Base-by-base conservation (phyloP, 805 yeast genomes). In the Isabelozyma heimii region DNA sequence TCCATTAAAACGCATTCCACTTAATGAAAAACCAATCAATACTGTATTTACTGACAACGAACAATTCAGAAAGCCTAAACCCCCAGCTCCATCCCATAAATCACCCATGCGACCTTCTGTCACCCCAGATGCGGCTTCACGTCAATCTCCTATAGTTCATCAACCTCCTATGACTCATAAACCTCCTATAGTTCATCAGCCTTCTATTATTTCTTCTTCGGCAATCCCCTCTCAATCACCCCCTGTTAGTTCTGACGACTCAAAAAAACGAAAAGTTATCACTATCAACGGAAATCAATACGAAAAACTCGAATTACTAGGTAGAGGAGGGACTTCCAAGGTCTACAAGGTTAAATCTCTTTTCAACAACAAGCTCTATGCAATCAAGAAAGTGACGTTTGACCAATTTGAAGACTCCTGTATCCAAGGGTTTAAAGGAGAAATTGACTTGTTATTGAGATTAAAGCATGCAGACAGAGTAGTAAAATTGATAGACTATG, bases 321-420 rank as follows among this genome's bases (percentile, higher is more conserved):
- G 97, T 5, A 80, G 87, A 63, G 98, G 97, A 24, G 98, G 97
- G 0, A 80, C 97, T 0, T 91, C 97, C 0, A 89, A 87, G 61
- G 98, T 91, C 16, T 91, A 85, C 71, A 87, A 85, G 62, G 94
- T 86, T 1, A 85, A 80, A 55, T 72, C 80, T 0, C 53, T 59
- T n/a, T 54, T 56, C 4, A 77, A 76, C 43, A 82, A 82, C 51
- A 81, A 79, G 55, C 67, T 80, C 0, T 89, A 79, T 63, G 98
- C 98, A 0, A 72, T 92, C 37, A 91, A 91, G 60, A 81, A 85
- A 54, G 97, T 91, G 1, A 73, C 82, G 1, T 84, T 89, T 63
- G 94, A 87, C 60, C 90, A 87, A 58, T 85, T 85, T 67, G 97
- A 89, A 58, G 87, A 84, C 13, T 57, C 82, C 1, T 85, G 92